Evolutionary conservation across 2,329 filamentous ascomycete genomes (phyloP), one percentile per base, ranked within the genome.

Genomic region (Dothiorella sarmentorum): DNA sequence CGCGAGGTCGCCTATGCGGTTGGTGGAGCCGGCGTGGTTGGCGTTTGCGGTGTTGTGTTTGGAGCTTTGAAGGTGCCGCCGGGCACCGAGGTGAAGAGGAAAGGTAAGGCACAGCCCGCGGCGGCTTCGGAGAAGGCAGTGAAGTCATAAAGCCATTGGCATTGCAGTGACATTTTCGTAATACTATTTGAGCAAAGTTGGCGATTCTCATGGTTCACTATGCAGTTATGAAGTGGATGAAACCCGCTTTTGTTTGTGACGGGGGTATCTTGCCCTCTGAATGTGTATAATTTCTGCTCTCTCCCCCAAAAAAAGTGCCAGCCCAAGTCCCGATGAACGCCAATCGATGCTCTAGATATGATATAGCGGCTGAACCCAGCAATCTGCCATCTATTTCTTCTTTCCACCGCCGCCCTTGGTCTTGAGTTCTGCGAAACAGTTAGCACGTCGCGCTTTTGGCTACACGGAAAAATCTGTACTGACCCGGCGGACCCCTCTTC

Each of bases 1-100:
- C 81, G 94, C 45, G 88, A 95, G 69, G 81, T 86, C 10, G 94
- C 94, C 2, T 99, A 97, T 73, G 80, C 79, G 1, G 81, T 91
- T 66, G 94, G 94, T 3, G 89, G 90, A 0, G 80, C 84, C 11
- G 91, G 91, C 4, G 96, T 97, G 78, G 73, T 89, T 4, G 84
- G 80, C 1, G 92, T 97, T 10, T 82, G 83, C 43, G 80, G 80
- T 10, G 74, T 91, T 22, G 90, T 88, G 0, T 88, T 96, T 70
- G 80, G 83, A 18, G 83, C 82, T 0, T 74, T 97, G 62, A 90
- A 87, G 75, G 80, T 85, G 18, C 89, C 89, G 3, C 71, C 73
- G 11, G 72, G 70, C 3, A 74, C 71, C 2, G 69, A 73, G 60
- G 69, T 51, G 7, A 49, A 49, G 33, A 43, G 45, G 37, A 60